Conservation (phyloP, 768 basidiomycete genomes). For the Clitopilus hobsonii region DNA sequence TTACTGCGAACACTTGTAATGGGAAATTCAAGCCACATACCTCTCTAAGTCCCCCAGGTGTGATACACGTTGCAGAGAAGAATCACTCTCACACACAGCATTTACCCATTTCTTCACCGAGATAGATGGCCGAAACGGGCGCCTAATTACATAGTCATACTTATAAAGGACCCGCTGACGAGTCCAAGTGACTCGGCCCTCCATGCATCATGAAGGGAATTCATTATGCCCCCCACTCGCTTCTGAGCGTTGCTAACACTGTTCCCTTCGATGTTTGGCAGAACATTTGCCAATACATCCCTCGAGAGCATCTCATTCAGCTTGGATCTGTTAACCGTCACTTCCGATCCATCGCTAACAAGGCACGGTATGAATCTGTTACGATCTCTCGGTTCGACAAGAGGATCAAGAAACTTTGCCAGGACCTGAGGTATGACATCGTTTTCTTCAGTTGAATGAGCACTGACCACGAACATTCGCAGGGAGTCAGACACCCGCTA, state of each 20-base stretch:
- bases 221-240: not conserved
- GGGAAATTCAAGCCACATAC: too few relatives aligned
- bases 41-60: not conserved
- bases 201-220: not conserved
- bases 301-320: conserved; percentile 9
- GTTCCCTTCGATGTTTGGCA: conserved; percentile 19
- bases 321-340: conserved; percentile 17
- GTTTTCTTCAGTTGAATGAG: not conserved
- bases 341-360: conserved; percentile 14
- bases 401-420: conserved; percentile 16
- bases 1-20: not conserved
- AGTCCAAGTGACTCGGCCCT: not conserved
- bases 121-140: not conserved
- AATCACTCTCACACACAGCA: not conserved
- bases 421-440: conserved; percentile 15
- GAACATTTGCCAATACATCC: conserved; percentile 14
- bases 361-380: conserved; percentile 15
- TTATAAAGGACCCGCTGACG: not conserved
- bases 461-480: not conserved
- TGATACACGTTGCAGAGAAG: not conserved
- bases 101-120: not conserved
- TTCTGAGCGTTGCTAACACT: not conserved
- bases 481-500: conserved; percentile 23
- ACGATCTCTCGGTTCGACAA: conserved; percentile 15
- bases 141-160: not conserved